Base-by-base conservation (phyloP, 352 stramenopile species). In the Ophiocytium majus region DNA sequence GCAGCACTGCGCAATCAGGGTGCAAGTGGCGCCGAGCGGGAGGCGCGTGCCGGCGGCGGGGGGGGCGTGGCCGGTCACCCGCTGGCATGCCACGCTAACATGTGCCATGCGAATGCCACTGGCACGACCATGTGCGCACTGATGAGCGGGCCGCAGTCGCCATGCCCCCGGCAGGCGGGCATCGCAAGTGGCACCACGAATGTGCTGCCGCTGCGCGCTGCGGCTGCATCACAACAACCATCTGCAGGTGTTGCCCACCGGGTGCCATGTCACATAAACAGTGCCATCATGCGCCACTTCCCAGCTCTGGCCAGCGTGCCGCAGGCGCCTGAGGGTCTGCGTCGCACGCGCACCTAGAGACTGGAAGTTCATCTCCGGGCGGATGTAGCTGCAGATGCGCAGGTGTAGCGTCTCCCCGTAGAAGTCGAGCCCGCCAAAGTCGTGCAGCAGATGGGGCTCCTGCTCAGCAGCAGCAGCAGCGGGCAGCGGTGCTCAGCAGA, bases 351-450 rank as follows among this genome's bases (percentile, higher is more conserved):
- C 92, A 28, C 85, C 85, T 0, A 97, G 90, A 75, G 92, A 96
- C 63, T 92, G 87, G 79, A 96, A 97, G 86, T 96, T 93, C 89
- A 92, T 90, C 89, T 97, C 94, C 10, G 93, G 93, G 10, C 94
- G 91, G 66, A 97, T 90, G 91, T 97, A 97, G 37, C 92, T 94
- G 36, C 90, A 92, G 81, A 97, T 92, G 63, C 97, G 85, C 80
- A 97, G 92, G 86, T 95, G 94, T 79, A 97, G 91, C 81, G 92
- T 93, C 36, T 95, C 90, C 71, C 94, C 94, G 90, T 97, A 97
- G 74, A 97, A 97, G 85, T 97, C 94, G 49, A 9, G 5, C 23
- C 93, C 87, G 5, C 94, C 92, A 80, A 97, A 97, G 80, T 95
- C 92, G 89, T 97, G 93, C 88, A 97, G 84, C 86, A 97, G 88